These are phyloP conservation scores for Talaromyces sp. DNA, from an alignment of 2,329 filamentous ascomycete species.

Conservation along the genomic window DNA sequence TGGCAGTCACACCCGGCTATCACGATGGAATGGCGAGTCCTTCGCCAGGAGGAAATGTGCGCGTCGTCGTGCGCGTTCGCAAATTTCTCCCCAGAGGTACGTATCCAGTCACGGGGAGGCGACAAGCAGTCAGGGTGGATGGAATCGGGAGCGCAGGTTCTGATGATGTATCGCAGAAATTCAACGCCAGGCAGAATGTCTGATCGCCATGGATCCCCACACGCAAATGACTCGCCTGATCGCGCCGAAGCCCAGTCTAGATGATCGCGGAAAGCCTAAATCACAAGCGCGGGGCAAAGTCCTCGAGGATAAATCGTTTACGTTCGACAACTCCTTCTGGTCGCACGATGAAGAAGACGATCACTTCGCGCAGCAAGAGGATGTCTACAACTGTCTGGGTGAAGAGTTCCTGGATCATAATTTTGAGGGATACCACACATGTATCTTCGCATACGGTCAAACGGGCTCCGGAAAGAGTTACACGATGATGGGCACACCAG, in stretches of 20 bases:
- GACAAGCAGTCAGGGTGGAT: background rate
- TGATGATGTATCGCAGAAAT: constrained; percentile 62
- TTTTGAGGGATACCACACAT: constrained; percentile 98
- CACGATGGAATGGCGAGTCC: constrained; percentile 49
- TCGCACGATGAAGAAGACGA: constrained; percentile 78
- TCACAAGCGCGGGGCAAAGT: constrained; percentile 69
- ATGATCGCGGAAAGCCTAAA: constrained; percentile 57
- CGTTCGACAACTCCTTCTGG: constrained; percentile 98
- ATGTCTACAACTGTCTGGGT: constrained; percentile 90
- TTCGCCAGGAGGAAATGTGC: constrained; percentile 73
- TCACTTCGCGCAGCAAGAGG: constrained; percentile 89
- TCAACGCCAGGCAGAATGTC: constrained; percentile 76
- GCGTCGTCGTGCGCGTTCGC: constrained; percentile 78
- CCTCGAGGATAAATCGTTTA: constrained; percentile 86
- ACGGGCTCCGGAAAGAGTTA: constrained; percentile 98
- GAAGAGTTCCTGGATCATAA: constrained; percentile 99
- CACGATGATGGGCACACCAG: constrained; percentile 90
- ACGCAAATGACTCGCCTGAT: constrained; percentile 83
- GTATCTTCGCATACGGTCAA: constrained; percentile 98
- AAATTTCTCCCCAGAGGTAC: constrained; percentile 78
- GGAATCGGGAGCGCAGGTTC: background rate
- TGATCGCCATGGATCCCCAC: constrained; percentile 87
- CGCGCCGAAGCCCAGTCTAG: constrained; percentile 62
- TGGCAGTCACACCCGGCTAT: constrained; percentile 56
- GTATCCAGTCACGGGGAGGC: constrained; percentile 11